phyloP scores from a whole-genome alignment of 805 yeast genomes.

The Ogataea angusta region DNA sequence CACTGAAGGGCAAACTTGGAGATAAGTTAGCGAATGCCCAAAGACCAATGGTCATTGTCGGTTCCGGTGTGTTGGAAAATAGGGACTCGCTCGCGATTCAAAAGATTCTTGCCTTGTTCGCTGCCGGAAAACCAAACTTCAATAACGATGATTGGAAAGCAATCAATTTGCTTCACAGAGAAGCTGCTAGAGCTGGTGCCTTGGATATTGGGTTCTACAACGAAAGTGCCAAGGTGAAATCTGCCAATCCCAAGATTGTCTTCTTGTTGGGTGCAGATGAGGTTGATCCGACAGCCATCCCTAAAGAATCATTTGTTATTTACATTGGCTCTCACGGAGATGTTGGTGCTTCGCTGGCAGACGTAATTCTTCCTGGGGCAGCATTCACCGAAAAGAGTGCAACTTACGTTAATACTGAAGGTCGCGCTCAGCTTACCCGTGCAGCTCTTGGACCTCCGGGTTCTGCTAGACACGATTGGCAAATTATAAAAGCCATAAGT shows the following conservation, averaged over 20 bases:
- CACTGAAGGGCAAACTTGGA: slow-evolving; percentile 68
- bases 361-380: slow-evolving; percentile 80
- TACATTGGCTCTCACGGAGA: slow-evolving; percentile 95
- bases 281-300: slow-evolving; percentile 62
- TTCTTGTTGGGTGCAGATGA: slow-evolving; percentile 87
- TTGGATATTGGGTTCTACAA: slow-evolving; percentile 76
- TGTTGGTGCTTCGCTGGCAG: slow-evolving; percentile 82
- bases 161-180: slow-evolving; percentile 73
- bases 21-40: slow-evolving; percentile 61
- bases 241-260: slow-evolving; percentile 63
- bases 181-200: slow-evolving; percentile 86
- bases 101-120: slow-evolving; percentile 59
- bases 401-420: slow-evolving; percentile 86
- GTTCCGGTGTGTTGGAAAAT: slow-evolving; percentile 73
- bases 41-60: slow-evolving; percentile 75
- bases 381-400: slow-evolving; percentile 87
- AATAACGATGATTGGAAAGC: slow-evolving; percentile 79
- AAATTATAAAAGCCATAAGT: slow-evolving; percentile 75
- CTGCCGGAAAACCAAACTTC: slow-evolving; percentile 52
- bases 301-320: slow-evolving; percentile 81
- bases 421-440: slow-evolving; percentile 78
- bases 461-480: slow-evolving; percentile 90
- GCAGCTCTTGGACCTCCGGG: slow-evolving; percentile 90
- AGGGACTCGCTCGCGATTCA: slow-evolving; percentile 60
- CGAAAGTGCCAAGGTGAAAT: slow-evolving; percentile 42